Percentiles rank a stretch among this genome's conserved stretches.
Conservation (phyloP, 306 rosid genomes). For the Morella rubra region DNA sequence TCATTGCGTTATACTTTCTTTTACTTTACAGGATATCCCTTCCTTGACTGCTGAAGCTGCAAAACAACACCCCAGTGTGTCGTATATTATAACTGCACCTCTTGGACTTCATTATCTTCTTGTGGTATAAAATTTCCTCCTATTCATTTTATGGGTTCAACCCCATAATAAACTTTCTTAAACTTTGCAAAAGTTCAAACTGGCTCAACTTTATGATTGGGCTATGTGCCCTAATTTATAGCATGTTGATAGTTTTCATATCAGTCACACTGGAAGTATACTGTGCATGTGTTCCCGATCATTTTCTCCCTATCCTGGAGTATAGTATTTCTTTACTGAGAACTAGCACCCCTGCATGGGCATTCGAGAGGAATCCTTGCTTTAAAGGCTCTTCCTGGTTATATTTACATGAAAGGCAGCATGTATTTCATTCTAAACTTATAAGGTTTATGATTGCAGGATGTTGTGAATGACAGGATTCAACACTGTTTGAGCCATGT, state of each 20-base stretch:
- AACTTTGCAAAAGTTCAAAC: conserved; percentile 1
- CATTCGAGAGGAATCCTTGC: background rate
- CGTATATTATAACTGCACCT: conserved; percentile 77
- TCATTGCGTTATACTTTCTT: conserved; percentile 1
- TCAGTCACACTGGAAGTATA: background rate
- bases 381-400: background rate
- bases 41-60: conserved; percentile 88
- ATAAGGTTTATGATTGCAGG: conserved; percentile 48
- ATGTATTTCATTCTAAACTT: conserved; percentile 23
- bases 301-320: background rate
- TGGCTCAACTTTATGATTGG: conserved; percentile 11
- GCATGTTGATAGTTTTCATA: background rate
- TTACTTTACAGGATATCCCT: conserved; percentile 73
- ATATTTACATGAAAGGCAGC: background rate
- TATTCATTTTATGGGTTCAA: background rate
- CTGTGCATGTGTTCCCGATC: background rate
- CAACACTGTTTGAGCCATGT: conserved; percentile 71
- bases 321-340: background rate
- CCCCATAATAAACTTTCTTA: background rate
- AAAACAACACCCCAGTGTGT: conserved; percentile 68
- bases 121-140: conserved; percentile 56
- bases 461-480: conserved; percentile 83
- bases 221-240: background rate
- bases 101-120: conserved; percentile 81
- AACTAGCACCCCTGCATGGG: background rate